These are phyloP conservation scores for Xylaria multiplex DNA, from an alignment of 2,329 filamentous ascomycete species.

Conservation along the genomic window DNA sequence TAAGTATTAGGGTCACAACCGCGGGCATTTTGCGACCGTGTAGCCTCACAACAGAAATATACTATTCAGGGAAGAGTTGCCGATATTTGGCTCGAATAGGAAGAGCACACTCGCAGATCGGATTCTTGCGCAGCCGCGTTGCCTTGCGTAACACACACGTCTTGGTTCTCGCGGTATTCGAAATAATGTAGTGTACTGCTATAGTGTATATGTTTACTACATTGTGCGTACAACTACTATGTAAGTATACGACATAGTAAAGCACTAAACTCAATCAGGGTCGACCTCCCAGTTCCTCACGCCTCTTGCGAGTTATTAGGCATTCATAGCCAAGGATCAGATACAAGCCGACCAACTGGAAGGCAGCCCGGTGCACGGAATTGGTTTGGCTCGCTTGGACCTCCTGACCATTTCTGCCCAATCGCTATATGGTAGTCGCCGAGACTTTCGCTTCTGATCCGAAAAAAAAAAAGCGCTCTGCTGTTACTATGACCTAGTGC, in stretches of 20 bases:
- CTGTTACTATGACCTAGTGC: constrained; percentile 17
- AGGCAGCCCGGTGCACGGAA: constrained; percentile 53
- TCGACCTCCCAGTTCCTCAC: constrained; percentile 41
- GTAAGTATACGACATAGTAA: constrained; percentile 15
- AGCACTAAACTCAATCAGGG: constrained; percentile 46
- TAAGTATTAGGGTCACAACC: constrained; percentile 33
- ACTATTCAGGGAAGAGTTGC: constrained; percentile 44
- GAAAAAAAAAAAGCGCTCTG: constrained; percentile 42
- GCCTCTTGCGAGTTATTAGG: constrained; percentile 46
- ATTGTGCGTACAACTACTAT: neutral
- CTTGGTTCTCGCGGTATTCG: constrained; percentile 31
- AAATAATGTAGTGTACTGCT: constrained; percentile 14
- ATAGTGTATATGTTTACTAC: no score
- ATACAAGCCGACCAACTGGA: constrained; percentile 57
- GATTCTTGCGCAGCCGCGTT: constrained; percentile 46
- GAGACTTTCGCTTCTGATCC: constrained; percentile 46
- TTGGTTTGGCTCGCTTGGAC: constrained; percentile 53
- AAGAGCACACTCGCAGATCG: constrained; percentile 44
- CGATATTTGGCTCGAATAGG: constrained; percentile 41
- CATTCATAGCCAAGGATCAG: constrained; percentile 49
- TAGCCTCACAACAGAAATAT: constrained; percentile 42
- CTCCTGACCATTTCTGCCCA: constrained; percentile 55
- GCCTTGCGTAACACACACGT: constrained; percentile 46
- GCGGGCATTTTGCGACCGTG: constrained; percentile 40
- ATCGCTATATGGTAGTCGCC: constrained; percentile 48